Base-by-base conservation (phyloP, 768 basidiomycete genomes). In the Psilocybe azurescens region DNA sequence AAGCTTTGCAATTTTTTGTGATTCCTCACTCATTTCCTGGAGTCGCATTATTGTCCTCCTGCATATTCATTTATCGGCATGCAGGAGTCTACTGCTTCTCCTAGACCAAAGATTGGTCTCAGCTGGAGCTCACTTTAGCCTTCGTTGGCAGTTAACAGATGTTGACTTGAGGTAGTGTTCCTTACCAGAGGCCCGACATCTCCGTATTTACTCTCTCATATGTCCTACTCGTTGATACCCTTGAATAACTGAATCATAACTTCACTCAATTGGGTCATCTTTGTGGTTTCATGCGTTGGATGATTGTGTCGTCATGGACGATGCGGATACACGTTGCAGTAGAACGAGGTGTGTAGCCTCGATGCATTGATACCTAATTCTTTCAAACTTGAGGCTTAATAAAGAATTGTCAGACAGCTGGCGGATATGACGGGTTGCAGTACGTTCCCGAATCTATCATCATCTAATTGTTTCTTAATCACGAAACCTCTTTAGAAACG, bases 41-140 rank as follows among this genome's bases (percentile, higher is more conserved):
- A 68, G 62, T 68, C 65, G 67, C 68, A 68, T 65, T 68, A 69
- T 71, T 71, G 70, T 71, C 70, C 70, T 65, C 70, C 63, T 71
- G 70, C 65, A 69, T 65, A 63, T 56, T 61, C 44, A 58, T 55
- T 39, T 48, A 41, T 63, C 63, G 61, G 63, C 67, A 68, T 68
- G 70, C 70, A 71, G 63, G 70, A 68, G 70, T 62, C 70, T 71
- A 71, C 70, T 61, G 67, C 66, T 64, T 58, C 57, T 71, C 61
- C 70, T 65, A 69, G 67, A 71, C 28, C 28, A 50, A 64, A 59
- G 7, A 32, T 11, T 54, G 59, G 56, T 68, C 68, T 71, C 68
- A 71, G 70, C 70, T 71, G 70, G 70, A 71, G 70, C 70, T 51
- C 64, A 60, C 64, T 69, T 59, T 58, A 65, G 64, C 67, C 67